These are phyloP conservation scores for Blastobotrys apis DNA, from an alignment of 1,139 yeast species.

Conservation along the genomic window DNA sequence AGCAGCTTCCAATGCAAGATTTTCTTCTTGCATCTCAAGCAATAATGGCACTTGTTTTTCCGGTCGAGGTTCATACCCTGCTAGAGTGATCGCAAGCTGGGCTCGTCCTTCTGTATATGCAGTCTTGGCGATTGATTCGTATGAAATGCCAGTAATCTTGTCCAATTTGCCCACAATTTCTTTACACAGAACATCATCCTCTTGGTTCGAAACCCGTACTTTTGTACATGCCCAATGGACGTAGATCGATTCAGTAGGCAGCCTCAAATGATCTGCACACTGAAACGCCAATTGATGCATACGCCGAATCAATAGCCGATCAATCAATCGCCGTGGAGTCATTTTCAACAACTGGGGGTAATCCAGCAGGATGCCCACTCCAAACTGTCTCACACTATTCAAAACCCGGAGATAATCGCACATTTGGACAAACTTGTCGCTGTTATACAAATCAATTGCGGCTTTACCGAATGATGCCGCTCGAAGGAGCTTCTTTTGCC, in stretches of 20 bases:
- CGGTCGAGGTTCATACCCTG: conserved; percentile 65
- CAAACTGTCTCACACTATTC: conserved; percentile 60
- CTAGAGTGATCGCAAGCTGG: conserved; percentile 58
- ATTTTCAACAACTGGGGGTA: conserved; percentile 44
- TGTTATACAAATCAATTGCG: conserved; percentile 50
- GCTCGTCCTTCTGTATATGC: conserved; percentile 85
- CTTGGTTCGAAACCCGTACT: conserved; percentile 49
- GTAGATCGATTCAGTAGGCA: conserved; percentile 56
- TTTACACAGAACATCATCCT: conserved; percentile 56
- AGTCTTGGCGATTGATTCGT: conserved; percentile 57
- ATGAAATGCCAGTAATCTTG: conserved; percentile 45
- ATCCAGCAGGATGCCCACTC: conserved; percentile 68
- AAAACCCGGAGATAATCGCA: conserved; percentile 61
- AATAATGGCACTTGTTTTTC: conserved; percentile 59
- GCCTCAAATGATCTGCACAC: conserved; percentile 49
- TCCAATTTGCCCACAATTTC: conserved; percentile 47
- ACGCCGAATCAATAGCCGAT: conserved; percentile 56
- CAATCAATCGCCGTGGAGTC: conserved; percentile 46
- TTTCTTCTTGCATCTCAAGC: conserved; percentile 67
- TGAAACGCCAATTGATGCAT: conserved; percentile 62
- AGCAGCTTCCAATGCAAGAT: conserved; percentile 64
- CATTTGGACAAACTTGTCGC: conserved; percentile 57
- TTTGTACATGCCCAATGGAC: conserved; percentile 81
- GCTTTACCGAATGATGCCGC: conserved; percentile 90
- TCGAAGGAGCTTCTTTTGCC: conserved; percentile 75